Conservation (phyloP, 768 basidiomycete species). For the Lentinus tigrinus region DNA sequence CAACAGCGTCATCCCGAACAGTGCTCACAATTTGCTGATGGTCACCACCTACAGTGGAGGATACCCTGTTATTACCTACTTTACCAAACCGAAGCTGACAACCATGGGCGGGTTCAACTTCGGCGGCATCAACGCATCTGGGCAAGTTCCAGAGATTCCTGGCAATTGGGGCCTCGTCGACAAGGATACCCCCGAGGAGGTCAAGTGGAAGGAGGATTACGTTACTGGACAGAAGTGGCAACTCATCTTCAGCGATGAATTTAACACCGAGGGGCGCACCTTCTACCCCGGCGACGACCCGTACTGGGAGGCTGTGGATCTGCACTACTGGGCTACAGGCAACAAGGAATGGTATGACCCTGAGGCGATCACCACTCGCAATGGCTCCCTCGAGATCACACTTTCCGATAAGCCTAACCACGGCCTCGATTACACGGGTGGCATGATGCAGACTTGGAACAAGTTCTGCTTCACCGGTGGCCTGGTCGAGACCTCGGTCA, state of each 20-base stretch:
- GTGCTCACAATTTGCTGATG: not conserved
- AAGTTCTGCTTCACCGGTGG: conserved; percentile 91
- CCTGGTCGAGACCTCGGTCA: conserved; percentile 62
- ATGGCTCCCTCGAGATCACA: conserved; percentile 42
- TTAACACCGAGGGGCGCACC: conserved; percentile 66
- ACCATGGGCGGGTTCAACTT: conserved; percentile 41
- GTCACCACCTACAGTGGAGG: conserved; percentile 32
- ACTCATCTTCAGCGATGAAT: conserved; percentile 86
- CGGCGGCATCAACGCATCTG: conserved; percentile 43
- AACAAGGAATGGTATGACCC: conserved; percentile 85
- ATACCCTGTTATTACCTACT: conserved; percentile 41
- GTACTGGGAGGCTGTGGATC: conserved; percentile 80
- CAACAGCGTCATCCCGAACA: not conserved
- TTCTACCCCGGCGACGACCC: conserved; percentile 79
- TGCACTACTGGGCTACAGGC: conserved; percentile 73
- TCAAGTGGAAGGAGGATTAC: conserved; percentile 33
- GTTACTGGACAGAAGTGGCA: conserved; percentile 33
- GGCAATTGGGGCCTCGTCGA: conserved; percentile 53
- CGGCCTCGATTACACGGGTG: conserved; percentile 36
- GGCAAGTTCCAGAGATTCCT: conserved; percentile 40
- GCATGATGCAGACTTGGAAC: conserved; percentile 65
- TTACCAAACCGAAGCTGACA: conserved; percentile 26
- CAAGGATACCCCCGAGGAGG: conserved; percentile 47
- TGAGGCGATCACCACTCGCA: conserved; percentile 45
- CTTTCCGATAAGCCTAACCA: conserved; percentile 57